Percentiles rank a stretch among this genome's conserved stretches.
These are phyloP conservation scores for Phytophthora citrophthora DNA, from an alignment of 352 stramenopile genomes.

Conservation along the genomic window DNA sequence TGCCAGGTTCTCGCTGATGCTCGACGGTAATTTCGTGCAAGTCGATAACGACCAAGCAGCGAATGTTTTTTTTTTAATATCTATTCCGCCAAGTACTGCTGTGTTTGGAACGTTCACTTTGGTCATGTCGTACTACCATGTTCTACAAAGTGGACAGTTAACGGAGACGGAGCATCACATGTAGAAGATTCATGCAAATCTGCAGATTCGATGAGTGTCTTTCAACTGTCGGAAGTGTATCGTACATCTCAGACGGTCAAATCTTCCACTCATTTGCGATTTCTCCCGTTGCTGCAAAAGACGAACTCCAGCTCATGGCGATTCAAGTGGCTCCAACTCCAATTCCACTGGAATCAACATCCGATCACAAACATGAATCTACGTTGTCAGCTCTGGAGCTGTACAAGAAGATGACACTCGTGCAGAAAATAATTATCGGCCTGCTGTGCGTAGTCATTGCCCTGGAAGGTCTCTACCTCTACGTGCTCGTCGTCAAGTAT, in stretches of 20 bases:
- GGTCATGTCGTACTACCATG: no score
- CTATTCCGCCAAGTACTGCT: no score
- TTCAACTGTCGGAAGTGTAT: not conserved
- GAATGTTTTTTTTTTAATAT: no score
- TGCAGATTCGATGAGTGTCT: slow-evolving; percentile 13
- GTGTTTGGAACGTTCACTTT: no score
- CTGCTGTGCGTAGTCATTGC: slow-evolving; percentile 5
- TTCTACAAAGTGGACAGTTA: not conserved
- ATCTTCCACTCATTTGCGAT: slow-evolving; percentile 3
- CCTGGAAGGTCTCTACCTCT: slow-evolving; percentile 16
- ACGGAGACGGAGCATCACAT: slow-evolving; percentile 9
- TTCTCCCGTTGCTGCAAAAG: slow-evolving; percentile 9
- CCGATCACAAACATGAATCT: not conserved
- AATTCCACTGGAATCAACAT: slow-evolving; percentile 1
- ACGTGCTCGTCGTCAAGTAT: slow-evolving; percentile 13
- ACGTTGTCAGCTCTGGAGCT: not conserved
- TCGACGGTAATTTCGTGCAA: no score
- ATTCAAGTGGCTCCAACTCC: not conserved
- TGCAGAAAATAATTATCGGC: slow-evolving; percentile 18
- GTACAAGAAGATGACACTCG: slow-evolving; percentile 3
- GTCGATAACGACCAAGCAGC: no score
- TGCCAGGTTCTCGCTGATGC: no score
- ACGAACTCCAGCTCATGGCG: not conserved
- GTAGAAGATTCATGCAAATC: slow-evolving; percentile 18
- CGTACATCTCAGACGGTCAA: no score